Base-by-base conservation (phyloP, 768 basidiomycete species). In the Leccinum rimulosum region DNA sequence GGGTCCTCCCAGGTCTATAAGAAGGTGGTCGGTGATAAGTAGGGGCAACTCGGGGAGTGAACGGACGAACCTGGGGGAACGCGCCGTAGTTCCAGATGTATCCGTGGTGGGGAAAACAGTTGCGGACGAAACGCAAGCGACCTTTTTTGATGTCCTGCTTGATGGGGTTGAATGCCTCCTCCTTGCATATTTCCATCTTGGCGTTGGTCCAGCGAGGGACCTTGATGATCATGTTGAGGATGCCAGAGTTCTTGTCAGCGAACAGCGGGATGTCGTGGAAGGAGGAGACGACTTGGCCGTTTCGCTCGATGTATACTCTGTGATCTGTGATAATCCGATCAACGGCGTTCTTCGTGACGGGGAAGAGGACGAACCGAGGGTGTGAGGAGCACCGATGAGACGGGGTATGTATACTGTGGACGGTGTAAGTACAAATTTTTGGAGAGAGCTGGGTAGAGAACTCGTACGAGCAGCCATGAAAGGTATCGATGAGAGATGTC, bases 41-140 rank as follows among this genome's bases (percentile, higher is more conserved):
- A 10, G 49, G 30, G 28, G 33, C 28, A 30, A 6, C 22, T 3
- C 5, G 19, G 25, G 3, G 48, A 48, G 10, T 30, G 9, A 17
- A 50, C 15, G 19, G 25, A 45, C 85, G 51, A 57, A 89, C 94
- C 85, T 96, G 94, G 61, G 96, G 96, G 86, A 99, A 97, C 60
- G 95, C 95, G 69, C 96, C 96, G 72, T 99, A 99, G 84, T 99
- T 99, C 97, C 97, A 99, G 82, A 99, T 95, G 83, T 98, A 95
- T 38, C 97, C 96, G 74, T 98, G 95, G 82, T 99, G 97, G 67
- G 97, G 97, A 91, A 99, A 99, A 78, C 97, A 98, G 84, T 98
- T 98, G 79, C 97, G 89, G 66, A 99, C 97, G 77, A 83, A 98
- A 69, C 97, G 91, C 75, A 98, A 79, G 71, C 90, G 92, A 69